These are phyloP conservation scores for Ramaria sp. DNA, from an alignment of 768 basidiomycete species.

Conservation along the genomic window DNA sequence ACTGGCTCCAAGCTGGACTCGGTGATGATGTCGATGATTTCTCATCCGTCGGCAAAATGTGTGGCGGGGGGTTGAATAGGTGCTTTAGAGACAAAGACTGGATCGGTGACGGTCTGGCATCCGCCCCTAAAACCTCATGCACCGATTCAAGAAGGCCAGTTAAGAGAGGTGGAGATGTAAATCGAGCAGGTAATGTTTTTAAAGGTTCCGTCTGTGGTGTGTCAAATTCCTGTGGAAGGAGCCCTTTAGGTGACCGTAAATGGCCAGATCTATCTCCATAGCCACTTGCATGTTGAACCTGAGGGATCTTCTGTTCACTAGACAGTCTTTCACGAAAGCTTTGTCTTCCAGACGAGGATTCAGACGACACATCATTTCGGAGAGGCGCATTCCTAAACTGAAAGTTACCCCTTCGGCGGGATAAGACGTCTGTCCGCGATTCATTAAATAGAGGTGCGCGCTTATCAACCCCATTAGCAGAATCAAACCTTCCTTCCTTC, in stretches of 20 bases:
- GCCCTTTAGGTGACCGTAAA: neutral
- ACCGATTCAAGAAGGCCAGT: conserved; percentile 52
- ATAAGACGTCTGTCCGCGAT: too few relatives aligned
- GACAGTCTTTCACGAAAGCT: neutral
- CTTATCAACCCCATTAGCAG: too few relatives aligned
- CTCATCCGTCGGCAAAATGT: neutral
- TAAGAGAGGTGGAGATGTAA: conserved; percentile 60
- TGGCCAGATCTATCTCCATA: neutral
- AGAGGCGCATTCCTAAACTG: too few relatives aligned
- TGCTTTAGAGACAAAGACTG: conserved; percentile 64
- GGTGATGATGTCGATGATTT: neutral
- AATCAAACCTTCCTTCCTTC: neutral
- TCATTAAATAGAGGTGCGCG: too few relatives aligned
- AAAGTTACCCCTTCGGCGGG: too few relatives aligned
- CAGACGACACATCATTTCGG: too few relatives aligned
- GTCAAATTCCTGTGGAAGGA: neutral
- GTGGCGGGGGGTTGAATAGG: conserved; percentile 29
- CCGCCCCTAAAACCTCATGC: conserved; percentile 42
- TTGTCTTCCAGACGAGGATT: too few relatives aligned
- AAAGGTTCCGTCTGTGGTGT: neutral
- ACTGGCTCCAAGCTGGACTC: conserved; percentile 21
- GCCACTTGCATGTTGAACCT: neutral
- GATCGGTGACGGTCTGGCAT: conserved; percentile 62
- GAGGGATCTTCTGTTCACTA: neutral
- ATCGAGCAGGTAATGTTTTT: conserved; percentile 18